Evolutionary conservation across 169 alveolate species (phyloP).

Genomic region (Eimeria necatrix): DNA sequence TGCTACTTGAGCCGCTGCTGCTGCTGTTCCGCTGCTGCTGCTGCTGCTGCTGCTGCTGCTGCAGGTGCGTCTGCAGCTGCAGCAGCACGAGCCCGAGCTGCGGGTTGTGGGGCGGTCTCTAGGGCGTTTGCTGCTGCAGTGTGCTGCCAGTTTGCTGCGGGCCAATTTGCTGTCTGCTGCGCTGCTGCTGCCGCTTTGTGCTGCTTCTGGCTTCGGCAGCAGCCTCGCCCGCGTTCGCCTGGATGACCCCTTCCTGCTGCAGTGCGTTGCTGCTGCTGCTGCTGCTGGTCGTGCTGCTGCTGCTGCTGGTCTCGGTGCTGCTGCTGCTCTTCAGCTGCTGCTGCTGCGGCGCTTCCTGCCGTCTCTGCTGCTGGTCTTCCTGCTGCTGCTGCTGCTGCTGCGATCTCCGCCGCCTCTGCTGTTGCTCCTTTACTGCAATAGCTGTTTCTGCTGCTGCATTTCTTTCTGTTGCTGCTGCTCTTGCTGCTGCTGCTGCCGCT

Average conservation of each 20-base stretch:
- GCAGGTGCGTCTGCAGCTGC: conserved; percentile 40
- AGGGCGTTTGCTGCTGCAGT: conserved; percentile 25
- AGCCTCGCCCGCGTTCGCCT: not conserved
- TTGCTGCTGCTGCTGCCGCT: too few species aligned
- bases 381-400: too few species aligned
- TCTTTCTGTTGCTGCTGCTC: too few species aligned
- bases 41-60: not conserved
- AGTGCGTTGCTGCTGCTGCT: conserved; percentile 5
- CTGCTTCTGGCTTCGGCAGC: not conserved
- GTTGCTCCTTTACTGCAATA: too few species aligned
- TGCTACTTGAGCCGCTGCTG: not conserved
- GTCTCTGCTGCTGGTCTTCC: too few species aligned
- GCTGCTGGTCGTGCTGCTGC: conserved; percentile 1
- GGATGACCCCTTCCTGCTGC: conserved; percentile 14
- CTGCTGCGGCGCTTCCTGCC: not conserved
- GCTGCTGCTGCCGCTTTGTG: conserved; percentile 26
- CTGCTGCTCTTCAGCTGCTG: not conserved
- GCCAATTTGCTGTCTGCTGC: conserved; percentile 19
- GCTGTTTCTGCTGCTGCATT: too few species aligned
- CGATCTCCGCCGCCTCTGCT: too few species aligned
- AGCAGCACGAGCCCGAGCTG: conserved; percentile 25
- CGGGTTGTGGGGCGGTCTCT: conserved; percentile 28
- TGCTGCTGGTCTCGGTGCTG: not conserved
- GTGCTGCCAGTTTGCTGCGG: conserved; percentile 24
- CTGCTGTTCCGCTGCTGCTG: not conserved